Evolutionary conservation across 2,329 filamentous ascomycete species (phyloP).

Genomic region (Ceratocystis eucalypticola): DNA sequence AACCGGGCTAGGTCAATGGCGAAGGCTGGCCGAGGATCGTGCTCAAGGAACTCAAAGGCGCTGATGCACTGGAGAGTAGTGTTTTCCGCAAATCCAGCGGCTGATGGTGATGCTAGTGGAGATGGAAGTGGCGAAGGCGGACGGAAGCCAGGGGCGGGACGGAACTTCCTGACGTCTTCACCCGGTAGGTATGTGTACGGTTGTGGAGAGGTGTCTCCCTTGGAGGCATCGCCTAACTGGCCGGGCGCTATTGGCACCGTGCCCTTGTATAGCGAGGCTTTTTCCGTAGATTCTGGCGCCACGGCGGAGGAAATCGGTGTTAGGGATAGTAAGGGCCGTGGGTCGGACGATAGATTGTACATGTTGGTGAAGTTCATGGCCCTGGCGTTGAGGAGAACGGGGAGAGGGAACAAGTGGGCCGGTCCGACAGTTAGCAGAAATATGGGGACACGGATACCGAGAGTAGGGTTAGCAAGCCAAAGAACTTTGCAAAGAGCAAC

Average conservation of each 20-base stretch:
- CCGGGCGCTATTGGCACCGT: not conserved
- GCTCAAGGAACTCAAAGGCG: slow-evolving; percentile 58
- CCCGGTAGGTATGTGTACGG: not conserved
- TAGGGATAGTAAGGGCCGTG: not conserved
- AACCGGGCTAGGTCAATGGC: slow-evolving; percentile 51
- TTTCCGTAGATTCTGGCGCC: not conserved
- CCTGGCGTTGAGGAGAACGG: not conserved
- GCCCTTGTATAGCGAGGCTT: not conserved
- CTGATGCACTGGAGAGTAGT: slow-evolving; percentile 44
- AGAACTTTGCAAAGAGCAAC: too few relatives aligned
- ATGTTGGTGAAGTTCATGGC: not conserved
- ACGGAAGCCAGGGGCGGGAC: not conserved
- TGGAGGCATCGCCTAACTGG: not conserved
- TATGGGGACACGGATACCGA: too few relatives aligned
- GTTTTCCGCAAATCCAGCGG: not conserved
- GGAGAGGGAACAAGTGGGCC: not conserved
- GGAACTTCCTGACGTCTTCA: not conserved
- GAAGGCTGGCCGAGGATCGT: slow-evolving; percentile 64
- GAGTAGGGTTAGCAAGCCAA: too few relatives aligned
- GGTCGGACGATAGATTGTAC: not conserved
- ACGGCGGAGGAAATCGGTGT: not conserved
- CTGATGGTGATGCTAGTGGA: not conserved
- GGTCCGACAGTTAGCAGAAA: too few relatives aligned
- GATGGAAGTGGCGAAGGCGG: not conserved
- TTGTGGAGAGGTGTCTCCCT: not conserved